Conservation (phyloP, 1,284 basidiomycete genomes). For the Malassezia equina region DNA sequence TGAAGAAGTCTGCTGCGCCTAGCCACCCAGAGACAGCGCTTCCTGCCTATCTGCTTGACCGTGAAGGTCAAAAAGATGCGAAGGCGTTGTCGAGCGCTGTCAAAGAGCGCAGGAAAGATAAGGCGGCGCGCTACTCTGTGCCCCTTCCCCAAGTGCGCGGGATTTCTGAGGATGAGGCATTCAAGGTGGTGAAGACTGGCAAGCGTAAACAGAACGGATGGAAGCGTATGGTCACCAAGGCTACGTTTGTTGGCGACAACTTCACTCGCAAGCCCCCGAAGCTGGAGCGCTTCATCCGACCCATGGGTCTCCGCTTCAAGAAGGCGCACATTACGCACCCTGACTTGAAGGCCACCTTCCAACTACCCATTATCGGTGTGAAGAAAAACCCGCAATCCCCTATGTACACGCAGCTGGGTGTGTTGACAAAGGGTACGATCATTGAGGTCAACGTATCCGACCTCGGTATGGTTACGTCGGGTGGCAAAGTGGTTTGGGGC, state of each 20-base stretch:
- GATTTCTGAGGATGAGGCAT: constrained; percentile 99
- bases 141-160: constrained; percentile 93
- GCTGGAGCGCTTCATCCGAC: constrained; percentile 94
- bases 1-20: constrained; percentile 54
- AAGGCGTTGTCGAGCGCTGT: constrained; percentile 94
- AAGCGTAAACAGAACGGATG: constrained; percentile 93
- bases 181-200: constrained; percentile 97
- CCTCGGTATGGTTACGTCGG: constrained; percentile 88
- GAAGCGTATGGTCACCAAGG: constrained; percentile 99
- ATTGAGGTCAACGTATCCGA: constrained; percentile 78
- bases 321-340: constrained; percentile 99
- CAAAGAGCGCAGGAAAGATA: constrained; percentile 98
- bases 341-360: constrained; percentile 95
- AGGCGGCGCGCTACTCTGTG: constrained; percentile 94
- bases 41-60: constrained; percentile 79
- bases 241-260: constrained; percentile 93
- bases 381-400: constrained; percentile 99
- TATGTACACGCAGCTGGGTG: constrained; percentile 78
- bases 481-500: constrained; percentile 74
- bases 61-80: constrained; percentile 92
- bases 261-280: constrained; percentile 98
- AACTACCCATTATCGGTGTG: constrained; percentile 91
- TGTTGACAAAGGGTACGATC: constrained; percentile 95
- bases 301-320: constrained; percentile 93
- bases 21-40: constrained; percentile 40